phyloP scores from a whole-genome alignment of 768 basidiomycete species.

The Leccinum uliginosum region DNA sequence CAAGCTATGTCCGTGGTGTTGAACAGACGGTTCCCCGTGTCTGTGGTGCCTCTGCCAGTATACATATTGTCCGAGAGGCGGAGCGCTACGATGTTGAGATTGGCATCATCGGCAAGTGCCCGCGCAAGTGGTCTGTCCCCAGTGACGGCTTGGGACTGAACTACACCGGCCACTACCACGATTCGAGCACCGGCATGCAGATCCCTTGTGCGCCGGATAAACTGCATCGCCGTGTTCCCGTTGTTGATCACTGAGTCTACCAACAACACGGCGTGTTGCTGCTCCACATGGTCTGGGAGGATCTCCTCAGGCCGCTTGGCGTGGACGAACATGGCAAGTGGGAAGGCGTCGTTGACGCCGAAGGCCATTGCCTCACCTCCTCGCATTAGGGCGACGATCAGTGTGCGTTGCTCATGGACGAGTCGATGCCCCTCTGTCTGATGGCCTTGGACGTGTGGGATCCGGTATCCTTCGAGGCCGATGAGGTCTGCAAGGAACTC shows the following conservation, averaged over 20 bases:
- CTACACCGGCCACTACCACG: constrained; percentile 13
- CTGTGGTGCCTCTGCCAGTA: constrained; percentile 12
- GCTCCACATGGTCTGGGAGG: constrained; percentile 11
- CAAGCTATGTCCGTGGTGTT: constrained; percentile 9
- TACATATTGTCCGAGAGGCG: constrained; percentile 12
- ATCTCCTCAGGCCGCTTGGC: constrained; percentile 13
- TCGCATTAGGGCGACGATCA: constrained; percentile 14
- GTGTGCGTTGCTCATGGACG: constrained; percentile 10
- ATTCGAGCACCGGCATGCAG: constrained; percentile 13
- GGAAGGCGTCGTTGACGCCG: constrained; percentile 12
- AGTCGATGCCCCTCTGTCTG: constrained; percentile 14
- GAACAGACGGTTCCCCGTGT: constrained; percentile 13
- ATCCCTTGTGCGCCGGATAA: constrained; percentile 9
- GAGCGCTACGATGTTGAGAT: constrained; percentile 11
- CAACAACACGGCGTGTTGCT: constrained; percentile 13
- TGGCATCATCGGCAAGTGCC: constrained; percentile 12
- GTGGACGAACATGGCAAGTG: constrained; percentile 14
- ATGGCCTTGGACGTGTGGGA: constrained; percentile 14
- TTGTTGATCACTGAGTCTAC: constrained; percentile 14
- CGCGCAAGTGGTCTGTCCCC: constrained; percentile 9
- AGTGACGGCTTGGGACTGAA: constrained; percentile 13
- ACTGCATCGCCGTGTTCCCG: constrained; percentile 12
- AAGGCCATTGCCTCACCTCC: constrained; percentile 13
- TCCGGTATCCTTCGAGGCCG: constrained; percentile 13
- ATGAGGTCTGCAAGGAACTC: constrained; percentile 15